Evolutionary conservation across 2,329 filamentous ascomycete genomes (phyloP), one percentile per base, ranked within the genome.

Genomic region (Atkinsonella hypoxylon): DNA sequence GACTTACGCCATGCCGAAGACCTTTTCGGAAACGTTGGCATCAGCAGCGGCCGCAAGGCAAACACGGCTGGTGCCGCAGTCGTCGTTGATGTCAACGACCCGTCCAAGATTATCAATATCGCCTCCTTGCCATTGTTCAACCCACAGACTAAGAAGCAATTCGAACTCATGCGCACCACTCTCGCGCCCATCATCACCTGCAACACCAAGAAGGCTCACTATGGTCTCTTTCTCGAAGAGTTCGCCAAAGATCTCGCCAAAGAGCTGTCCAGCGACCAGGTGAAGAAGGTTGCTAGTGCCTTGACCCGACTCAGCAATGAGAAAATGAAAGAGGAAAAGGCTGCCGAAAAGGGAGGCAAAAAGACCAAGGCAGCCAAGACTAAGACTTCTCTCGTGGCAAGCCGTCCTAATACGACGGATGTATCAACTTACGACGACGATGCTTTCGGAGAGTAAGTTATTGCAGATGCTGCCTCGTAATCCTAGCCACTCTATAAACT

Each of bases 241-340:
- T 93, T 98, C 63, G 71, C 79, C 56, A 95, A 95, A 75, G 82
- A 88, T 63, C 78, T 97, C 43, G 81, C 83, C 60, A 90, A 89
- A 70, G 90, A 95, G 30, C 70, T 98, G 58, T 83, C 86, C 13
- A 95, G 88, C 65, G 85, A 93, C 51, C 89, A 97, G 72, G 90
- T 97, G 71, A 96, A 97, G 80, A 97, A 97, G 77, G 81, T 95
- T 57, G 81, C 89, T 12, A 94, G 87, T 67, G 78, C 80, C 5
- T 71, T 98, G 62, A 95, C 90, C n/a, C 85, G 89, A 5, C 77
- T 95, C 51, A 80, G 88, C 65, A 98, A 98, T 67, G 93, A 97
- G 79, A 96, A 95, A 78, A 85, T 97, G 85, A 94, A 89, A 75
- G 90, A 96, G 69, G 93, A 98, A 78, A 96, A 97, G 78, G 83